Evolutionary conservation across 371 early-diverging fungal genomes (phyloP).

Genomic region (Haplosporangium sp.): DNA sequence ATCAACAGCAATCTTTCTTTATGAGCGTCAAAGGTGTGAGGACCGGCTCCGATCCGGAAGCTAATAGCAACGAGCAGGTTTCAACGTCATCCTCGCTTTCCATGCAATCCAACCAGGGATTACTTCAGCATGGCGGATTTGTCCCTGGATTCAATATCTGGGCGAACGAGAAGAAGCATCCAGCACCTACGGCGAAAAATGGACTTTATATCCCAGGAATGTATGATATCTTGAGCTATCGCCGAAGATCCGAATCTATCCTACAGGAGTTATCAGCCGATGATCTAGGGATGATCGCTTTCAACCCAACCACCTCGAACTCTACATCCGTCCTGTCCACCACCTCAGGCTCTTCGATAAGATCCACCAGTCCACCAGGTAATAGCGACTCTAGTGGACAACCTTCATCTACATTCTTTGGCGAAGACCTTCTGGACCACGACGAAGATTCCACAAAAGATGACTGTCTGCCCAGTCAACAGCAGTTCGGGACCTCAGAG

Average conservation of each 20-base stretch:
- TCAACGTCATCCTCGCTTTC: too few relatives aligned
- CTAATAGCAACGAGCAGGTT: too few relatives aligned
- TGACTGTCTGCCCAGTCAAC: background rate
- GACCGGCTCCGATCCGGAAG: too few relatives aligned
- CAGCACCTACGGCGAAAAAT: background rate
- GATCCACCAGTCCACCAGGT: constrained; percentile 3
- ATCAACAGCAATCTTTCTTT: background rate
- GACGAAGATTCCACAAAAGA: too few relatives aligned
- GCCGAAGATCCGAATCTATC: constrained; percentile 33
- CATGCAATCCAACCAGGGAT: too few relatives aligned
- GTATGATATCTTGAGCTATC: constrained; percentile 9
- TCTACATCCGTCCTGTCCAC: background rate
- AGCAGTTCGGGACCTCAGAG: background rate
- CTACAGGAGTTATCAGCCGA: constrained; percentile 14
- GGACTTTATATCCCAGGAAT: background rate
- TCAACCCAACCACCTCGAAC: background rate
- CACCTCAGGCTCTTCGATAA: background rate
- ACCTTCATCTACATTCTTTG: background rate
- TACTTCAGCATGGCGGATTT: constrained; percentile 20
- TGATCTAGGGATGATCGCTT: background rate
- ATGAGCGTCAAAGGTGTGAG: too few relatives aligned
- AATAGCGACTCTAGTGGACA: background rate
- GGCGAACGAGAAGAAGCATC: constrained; percentile 2
- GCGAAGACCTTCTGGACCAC: background rate
- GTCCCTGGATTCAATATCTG: constrained; percentile 33